phyloP scores from a whole-genome alignment of 306 rosid genomes.

The Cajanus cajan region DNA sequence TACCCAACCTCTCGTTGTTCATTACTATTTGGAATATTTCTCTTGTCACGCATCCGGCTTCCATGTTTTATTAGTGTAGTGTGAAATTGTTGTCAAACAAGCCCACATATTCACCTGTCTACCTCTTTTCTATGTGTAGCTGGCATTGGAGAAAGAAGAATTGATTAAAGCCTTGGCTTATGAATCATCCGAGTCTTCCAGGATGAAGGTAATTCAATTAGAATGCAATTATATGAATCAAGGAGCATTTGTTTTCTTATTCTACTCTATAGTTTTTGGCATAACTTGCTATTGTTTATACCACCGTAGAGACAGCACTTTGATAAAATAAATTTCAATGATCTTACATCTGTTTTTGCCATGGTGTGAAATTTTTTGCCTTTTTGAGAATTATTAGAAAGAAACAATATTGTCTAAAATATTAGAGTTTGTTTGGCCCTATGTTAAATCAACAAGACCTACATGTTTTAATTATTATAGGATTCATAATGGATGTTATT shows the following conservation, averaged over 20 bases:
- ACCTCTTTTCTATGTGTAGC: constrained; percentile 48
- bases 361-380: background rate
- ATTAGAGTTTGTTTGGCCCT: background rate
- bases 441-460: background rate
- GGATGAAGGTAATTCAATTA: constrained; percentile 63
- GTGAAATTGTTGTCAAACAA: constrained; percentile 13
- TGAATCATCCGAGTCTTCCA: constrained; percentile 75
- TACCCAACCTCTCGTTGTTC: background rate
- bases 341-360: background rate
- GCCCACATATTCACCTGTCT: constrained; percentile 14
- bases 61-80: constrained; percentile 1
- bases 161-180: constrained; percentile 68
- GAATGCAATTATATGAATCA: background rate
- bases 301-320: background rate
- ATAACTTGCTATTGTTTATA: constrained; percentile 9
- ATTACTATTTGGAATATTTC: constrained; percentile 15
- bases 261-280: background rate
- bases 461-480: background rate
- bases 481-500: background rate
- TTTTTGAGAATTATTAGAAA: background rate
- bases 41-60: constrained; percentile 18
- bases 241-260: background rate
- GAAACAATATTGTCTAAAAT: no score
- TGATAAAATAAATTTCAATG: background rate
- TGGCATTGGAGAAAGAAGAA: constrained; percentile 90